Evolutionary conservation across 1,139 yeast species (phyloP).

Genomic region (Debaryomyces robertsiae): DNA sequence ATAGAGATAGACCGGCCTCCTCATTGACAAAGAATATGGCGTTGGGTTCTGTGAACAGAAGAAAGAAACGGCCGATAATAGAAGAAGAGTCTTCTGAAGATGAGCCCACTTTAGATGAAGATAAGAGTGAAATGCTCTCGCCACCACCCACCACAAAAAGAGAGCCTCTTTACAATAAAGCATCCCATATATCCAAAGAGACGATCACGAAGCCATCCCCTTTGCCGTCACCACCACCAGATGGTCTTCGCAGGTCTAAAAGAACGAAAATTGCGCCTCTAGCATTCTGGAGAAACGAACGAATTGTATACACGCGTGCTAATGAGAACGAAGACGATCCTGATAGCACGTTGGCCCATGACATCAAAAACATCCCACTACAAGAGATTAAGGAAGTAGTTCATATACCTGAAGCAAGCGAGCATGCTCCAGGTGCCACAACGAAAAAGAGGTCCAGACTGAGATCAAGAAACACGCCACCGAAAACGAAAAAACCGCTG

Average conservation of each 20-base stretch:
- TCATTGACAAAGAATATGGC: conserved; percentile 48
- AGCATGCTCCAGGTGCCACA: conserved; percentile 3
- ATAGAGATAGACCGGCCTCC: conserved; percentile 15
- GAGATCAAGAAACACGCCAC: conserved; percentile 18
- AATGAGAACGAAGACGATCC: conserved; percentile 44
- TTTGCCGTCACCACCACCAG: conserved; percentile 50
- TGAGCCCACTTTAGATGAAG: conserved; percentile 16
- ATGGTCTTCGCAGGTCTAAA: conserved; percentile 53
- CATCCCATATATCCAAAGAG: conserved; percentile 4
- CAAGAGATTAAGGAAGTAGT: conserved; percentile 63
- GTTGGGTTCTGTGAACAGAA: conserved; percentile 30
- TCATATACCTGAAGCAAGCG: conserved; percentile 41
- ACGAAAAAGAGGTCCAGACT: conserved; percentile 16
- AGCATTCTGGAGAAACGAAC: conserved; percentile 86
- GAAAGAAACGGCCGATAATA: conserved; percentile 13
- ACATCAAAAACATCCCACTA: conserved; percentile 47
- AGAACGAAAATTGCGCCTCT: conserved; percentile 72
- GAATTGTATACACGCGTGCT: conserved; percentile 61
- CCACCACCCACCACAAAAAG: conserved; percentile 24
- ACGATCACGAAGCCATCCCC: conserved; percentile 32
- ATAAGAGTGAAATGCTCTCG: conserved; percentile 20
- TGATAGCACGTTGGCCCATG: conserved; percentile 37
- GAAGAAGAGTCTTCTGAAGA: conserved; percentile 19
- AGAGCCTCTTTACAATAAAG: conserved; percentile 2
- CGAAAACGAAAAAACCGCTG: conserved; percentile 15